phyloP scores from a whole-genome alignment of 257 asterid species.

The Pogostemon cablin region DNA sequence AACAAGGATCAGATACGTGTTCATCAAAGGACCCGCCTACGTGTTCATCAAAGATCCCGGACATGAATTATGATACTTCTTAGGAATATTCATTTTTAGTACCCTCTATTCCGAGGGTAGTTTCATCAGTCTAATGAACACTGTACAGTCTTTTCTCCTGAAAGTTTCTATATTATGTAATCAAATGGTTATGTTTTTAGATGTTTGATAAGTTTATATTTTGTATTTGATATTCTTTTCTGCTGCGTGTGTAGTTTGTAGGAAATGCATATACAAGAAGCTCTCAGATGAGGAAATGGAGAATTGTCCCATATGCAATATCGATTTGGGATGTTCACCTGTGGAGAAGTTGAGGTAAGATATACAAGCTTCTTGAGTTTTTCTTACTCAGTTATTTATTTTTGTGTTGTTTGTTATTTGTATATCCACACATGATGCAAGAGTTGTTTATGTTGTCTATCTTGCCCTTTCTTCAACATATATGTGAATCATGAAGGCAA shows the following conservation, averaged over 20 bases:
- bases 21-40: not conserved
- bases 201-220: not conserved
- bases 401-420: slow-evolving; percentile 9
- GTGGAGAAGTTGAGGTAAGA: slow-evolving; percentile 66
- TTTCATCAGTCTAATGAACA: not conserved
- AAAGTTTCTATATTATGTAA: not conserved
- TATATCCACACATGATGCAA: slow-evolving; percentile 9
- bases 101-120: not conserved
- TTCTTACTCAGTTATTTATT: not conserved
- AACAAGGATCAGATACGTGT: slow-evolving; percentile 3
- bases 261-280: slow-evolving; percentile 58
- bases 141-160: slow-evolving; percentile 12
- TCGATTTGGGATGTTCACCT: slow-evolving; percentile 59
- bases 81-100: not conserved
- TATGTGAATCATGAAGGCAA: slow-evolving; percentile 2
- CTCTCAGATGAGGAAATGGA: slow-evolving; percentile 49
- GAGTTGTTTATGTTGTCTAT: slow-evolving; percentile 13
- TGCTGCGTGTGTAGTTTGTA: slow-evolving; percentile 51
- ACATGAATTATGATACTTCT: slow-evolving; percentile 2
- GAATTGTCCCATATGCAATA: slow-evolving; percentile 58
- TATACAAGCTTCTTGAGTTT: slow-evolving; percentile 22
- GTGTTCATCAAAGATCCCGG: slow-evolving; percentile 1
- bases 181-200: not conserved
- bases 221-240: slow-evolving; percentile 26
- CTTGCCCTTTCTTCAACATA: slow-evolving; percentile 16